Evolutionary conservation across 257 asterid genomes (phyloP), one percentile per base, ranked within the genome.

Genomic region (Henckelia pumila): DNA sequence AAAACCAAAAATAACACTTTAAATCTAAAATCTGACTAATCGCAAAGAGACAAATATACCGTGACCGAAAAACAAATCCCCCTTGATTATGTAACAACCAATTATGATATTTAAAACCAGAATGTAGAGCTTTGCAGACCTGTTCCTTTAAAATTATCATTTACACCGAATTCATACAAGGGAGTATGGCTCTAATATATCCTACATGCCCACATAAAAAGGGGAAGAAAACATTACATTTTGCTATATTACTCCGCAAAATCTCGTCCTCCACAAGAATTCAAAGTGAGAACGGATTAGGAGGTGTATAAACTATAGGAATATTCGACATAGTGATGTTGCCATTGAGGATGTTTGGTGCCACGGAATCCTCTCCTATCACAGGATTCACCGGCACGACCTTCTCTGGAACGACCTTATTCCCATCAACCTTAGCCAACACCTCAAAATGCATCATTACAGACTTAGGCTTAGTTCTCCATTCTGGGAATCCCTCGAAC

Each of bases 361-460:
- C 78, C 30, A 78, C 83, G 0, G 78, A 73, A 64, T 91, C 95
- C 84, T 88, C 96, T 2, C 77, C 83, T 13, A 65, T 71, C 69
- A 85, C 83, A 0, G 95, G 97, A 61, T 88, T 65, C 16, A 94
- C 85, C 86, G 79, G 97, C 22, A 88, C 79, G 21, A 94, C 82
- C 77, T 85, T 88, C 88, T 91, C 96, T 0, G 95, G 91, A 6
- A 94, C 89, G 63, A 88, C 92, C 73, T 84, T 91, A 71, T 85
- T 83, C n/a, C 96, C 97, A 0, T 91, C 97, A 0, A 94, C 88
- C 82, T 91, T 91, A 3, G 86, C 96, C 86, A 94, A 67, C 53
- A 94, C 99, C 80, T 91, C 97, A 74, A 94, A 94, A 81, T 88
- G 96, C 95, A 88, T 91, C 76, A 81, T 83, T 59, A 87, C 80